Evolutionary conservation across 306 rosid species (phyloP).

Genomic region (Purshia tridentata): DNA sequence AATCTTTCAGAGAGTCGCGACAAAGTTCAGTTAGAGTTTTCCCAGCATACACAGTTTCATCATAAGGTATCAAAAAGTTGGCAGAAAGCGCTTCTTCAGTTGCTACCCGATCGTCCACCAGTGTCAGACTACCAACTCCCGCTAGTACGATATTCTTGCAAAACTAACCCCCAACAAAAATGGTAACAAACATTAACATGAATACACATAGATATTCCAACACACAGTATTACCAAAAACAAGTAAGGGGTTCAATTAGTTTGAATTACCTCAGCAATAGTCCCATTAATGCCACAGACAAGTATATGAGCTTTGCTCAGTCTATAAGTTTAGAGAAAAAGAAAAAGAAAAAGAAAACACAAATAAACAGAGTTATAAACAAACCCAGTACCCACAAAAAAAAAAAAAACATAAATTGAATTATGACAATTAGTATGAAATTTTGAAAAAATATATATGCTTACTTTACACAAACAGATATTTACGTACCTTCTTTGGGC

Average conservation of each 20-base stretch:
- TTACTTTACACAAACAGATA: neutral
- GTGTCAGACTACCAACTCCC: slow-evolving; percentile 93
- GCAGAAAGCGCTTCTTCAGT: slow-evolving; percentile 61
- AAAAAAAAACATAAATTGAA: neutral
- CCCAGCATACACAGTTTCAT: slow-evolving; percentile 64
- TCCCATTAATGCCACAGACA: slow-evolving; percentile 86
- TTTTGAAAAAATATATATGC: too few relatives aligned
- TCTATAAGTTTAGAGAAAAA: slow-evolving; percentile 37
- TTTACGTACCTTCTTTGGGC: slow-evolving; percentile 79
- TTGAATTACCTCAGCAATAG: slow-evolving; percentile 75
- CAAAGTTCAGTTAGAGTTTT: slow-evolving; percentile 82
- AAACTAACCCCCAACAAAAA: slow-evolving; percentile 49
- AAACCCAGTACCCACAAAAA: neutral
- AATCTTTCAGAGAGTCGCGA: slow-evolving; percentile 86
- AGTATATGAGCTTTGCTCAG: slow-evolving; percentile 89
- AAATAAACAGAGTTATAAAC: slow-evolving; percentile 2
- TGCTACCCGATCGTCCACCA: slow-evolving; percentile 73
- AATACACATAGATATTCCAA: neutral
- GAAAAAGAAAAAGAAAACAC: neutral
- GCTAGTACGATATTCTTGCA: slow-evolving; percentile 96
- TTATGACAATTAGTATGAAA: too few relatives aligned
- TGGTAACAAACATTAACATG: neutral
- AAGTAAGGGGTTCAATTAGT: neutral
- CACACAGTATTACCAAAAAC: neutral
- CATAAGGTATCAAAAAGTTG: slow-evolving; percentile 75